Conservation (phyloP, 2,329 filamentous ascomycete genomes). For the Fusarium sp. region DNA sequence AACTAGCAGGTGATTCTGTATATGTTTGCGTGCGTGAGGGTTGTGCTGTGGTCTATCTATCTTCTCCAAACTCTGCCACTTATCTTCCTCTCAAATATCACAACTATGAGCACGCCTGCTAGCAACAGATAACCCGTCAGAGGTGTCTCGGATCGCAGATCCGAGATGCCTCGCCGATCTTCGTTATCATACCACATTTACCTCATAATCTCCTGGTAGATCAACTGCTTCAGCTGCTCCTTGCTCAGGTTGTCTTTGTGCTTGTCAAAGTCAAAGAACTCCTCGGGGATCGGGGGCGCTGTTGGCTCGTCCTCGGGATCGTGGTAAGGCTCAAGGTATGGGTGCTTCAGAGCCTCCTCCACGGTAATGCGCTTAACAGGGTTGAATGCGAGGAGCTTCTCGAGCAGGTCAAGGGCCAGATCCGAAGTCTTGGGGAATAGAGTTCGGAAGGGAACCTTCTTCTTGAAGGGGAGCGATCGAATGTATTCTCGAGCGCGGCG, state of each 20-base stretch:
- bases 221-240: constrained; percentile 96
- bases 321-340: constrained; percentile 98
- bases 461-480: constrained; percentile 97
- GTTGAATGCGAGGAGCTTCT: constrained; percentile 97
- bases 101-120: constrained; percentile 11
- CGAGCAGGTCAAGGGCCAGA: constrained; percentile 89
- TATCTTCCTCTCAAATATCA: constrained; percentile 17
- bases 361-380: constrained; percentile 98
- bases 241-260: constrained; percentile 99
- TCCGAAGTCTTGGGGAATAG: constrained; percentile 99
- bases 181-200: constrained; percentile 46
- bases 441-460: constrained; percentile 98
- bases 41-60: constrained; percentile 38
- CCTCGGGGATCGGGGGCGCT: constrained; percentile 94
- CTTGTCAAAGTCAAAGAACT: constrained; percentile 99
- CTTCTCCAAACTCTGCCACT: constrained; percentile 33
- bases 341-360: constrained; percentile 96
- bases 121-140: neutral
- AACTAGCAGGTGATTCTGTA: constrained; percentile 22
- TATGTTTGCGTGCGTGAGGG: constrained; percentile 21
- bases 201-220: constrained; percentile 95
- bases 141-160: constrained; percentile 22
- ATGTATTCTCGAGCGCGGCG: constrained; percentile 98
- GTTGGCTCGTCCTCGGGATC: constrained; percentile 98
- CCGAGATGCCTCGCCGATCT: constrained; percentile 6